Evolutionary conservation across 2,329 filamentous ascomycete species (phyloP).

Genomic region (Xylariaceae sp.): DNA sequence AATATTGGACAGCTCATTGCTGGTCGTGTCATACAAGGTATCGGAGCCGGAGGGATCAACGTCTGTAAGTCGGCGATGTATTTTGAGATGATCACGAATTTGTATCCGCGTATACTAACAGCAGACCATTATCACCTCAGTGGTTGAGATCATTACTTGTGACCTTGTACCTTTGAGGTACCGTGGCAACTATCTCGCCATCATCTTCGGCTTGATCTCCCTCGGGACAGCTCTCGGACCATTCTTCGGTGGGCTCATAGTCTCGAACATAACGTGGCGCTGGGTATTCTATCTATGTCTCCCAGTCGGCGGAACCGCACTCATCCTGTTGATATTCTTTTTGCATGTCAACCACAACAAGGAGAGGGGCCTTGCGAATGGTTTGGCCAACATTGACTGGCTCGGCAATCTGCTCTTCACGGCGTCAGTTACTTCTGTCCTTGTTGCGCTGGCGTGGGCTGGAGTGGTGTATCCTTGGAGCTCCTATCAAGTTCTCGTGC

Average conservation of each 20-base stretch:
- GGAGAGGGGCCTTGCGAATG: conserved; percentile 9
- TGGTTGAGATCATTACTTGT: conserved; percentile 44
- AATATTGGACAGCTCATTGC: conserved; percentile 25
- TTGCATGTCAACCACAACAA: conserved; percentile 33
- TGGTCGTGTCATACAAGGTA: conserved; percentile 15
- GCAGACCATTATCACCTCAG: conserved; percentile 23
- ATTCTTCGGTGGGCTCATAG: conserved; percentile 20
- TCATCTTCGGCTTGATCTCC: conserved; percentile 18
- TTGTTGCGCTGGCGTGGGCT: conserved; percentile 38
- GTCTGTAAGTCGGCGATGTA: too few relatives aligned
- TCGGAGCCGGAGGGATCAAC: conserved; percentile 15
- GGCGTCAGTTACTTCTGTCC: conserved; percentile 31
- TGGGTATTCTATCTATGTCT: conserved; percentile 30
- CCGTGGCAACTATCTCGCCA: conserved; percentile 37
- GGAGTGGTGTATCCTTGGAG: conserved; percentile 37
- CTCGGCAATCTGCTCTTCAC: conserved; percentile 36
- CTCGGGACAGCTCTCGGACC: conserved; percentile 21
- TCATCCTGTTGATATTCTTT: conserved; percentile 29
- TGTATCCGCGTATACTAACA: neutral
- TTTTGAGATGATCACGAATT: neutral
- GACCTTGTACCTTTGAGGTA: conserved; percentile 47
- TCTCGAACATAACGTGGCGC: conserved; percentile 20
- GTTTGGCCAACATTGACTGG: conserved; percentile 34
- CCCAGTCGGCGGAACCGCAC: conserved; percentile 29
- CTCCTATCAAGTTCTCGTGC: conserved; percentile 33